phyloP scores from a whole-genome alignment of 2,329 filamentous ascomycete species.

The Stagonosporopsis chrysanthemi region DNA sequence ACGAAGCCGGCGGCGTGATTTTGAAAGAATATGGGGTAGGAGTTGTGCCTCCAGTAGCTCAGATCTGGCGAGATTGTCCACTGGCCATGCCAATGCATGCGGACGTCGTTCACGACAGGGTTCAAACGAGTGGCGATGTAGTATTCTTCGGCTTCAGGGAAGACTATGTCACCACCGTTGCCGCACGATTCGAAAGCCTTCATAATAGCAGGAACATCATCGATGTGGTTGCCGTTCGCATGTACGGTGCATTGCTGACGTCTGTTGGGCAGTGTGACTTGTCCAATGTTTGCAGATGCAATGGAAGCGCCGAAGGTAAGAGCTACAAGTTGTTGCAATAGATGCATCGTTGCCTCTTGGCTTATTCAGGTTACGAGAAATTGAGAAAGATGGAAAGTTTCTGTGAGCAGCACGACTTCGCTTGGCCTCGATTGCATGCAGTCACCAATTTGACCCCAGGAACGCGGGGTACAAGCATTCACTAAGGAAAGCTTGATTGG shows the following conservation, averaged over 20 bases:
- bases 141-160: conserved; percentile 4
- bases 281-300: neutral
- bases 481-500: conserved; percentile 11
- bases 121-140: conserved; percentile 7
- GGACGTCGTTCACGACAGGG: conserved; percentile 4
- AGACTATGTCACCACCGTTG: conserved; percentile 5
- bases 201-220: conserved; percentile 3
- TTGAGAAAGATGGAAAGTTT: neutral
- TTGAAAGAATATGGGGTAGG: conserved; percentile 8
- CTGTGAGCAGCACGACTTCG: neutral
- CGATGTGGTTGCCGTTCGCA: conserved; percentile 1
- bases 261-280: neutral
- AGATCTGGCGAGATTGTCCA: conserved; percentile 9
- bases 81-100: conserved; percentile 9
- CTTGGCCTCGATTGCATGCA: neutral
- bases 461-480: conserved; percentile 7
- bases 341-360: neutral
- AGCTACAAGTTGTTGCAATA: neutral
- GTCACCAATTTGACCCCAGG: neutral
- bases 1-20: conserved; percentile 10
- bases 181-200: conserved; percentile 1
- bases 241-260: conserved; percentile 5
- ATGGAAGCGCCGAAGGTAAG: neutral
- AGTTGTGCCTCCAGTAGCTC: conserved; percentile 3
- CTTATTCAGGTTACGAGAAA: neutral